Base-by-base conservation (phyloP, 768 basidiomycete species). In the Suillus ampliporus region DNA sequence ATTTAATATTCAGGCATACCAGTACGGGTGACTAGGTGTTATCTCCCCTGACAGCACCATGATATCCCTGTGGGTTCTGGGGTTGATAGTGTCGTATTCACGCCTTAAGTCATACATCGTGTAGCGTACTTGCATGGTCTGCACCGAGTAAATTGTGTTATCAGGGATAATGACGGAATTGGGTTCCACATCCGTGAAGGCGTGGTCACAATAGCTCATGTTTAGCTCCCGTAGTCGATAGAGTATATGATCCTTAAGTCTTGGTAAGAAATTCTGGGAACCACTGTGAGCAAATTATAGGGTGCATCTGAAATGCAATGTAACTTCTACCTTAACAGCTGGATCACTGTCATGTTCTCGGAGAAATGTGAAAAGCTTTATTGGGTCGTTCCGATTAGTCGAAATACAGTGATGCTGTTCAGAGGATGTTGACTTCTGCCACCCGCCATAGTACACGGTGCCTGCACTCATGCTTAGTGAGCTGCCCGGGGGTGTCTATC, bases 1-100 rank as follows among this genome's bases (percentile, higher is more conserved):
- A 37, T 53, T 35, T 56, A 46, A 31, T 47, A 58, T 15, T 58
- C 58, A 17, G 41, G 72, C 69, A 57, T 74, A 74, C 61, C 35
- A 63, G 46, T 9, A 63, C 47, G 64, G 68, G 52, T 71, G 65
- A 19, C n/a, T 47, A 43, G 19, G 21, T 6, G 19, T 21, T 40
- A 35, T 21, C 35, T 41, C 37, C 54, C 50, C 28, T 11, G 40
- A 17, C 15, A 48, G 19, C n/a, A 34, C 11, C 21, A 34, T 58
- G 21, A 53, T 21, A 41, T 63, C 61, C 44, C 60, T 52, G 2
- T 52, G 43, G 0, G 59, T 60, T 28, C 28, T 21, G 26, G 59
- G 59, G 38, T 51, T 60, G 13, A 60, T 37, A 15, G 41, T 35
- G 23, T 60, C 47, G 35, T 46, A 31, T 17, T 21, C 35, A n/a